Conservation (phyloP, 2,329 filamentous ascomycete genomes). For the Claviceps digitariae region DNA sequence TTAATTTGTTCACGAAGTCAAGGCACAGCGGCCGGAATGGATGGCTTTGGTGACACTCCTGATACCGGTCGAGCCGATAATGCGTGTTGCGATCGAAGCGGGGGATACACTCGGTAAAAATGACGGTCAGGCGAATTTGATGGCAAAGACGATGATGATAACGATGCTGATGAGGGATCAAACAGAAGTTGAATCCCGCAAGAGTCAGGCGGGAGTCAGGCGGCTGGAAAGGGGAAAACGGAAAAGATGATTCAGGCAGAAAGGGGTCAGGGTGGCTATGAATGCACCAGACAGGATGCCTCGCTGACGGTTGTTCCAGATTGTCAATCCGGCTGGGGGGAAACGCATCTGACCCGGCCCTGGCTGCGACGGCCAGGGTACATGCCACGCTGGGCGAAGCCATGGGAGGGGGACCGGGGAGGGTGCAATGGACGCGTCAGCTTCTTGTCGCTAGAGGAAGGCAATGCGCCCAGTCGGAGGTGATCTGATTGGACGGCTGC, state of each 20-base stretch:
- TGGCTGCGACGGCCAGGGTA: neutral
- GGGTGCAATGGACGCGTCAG: slow-evolving; percentile 17
- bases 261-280: slow-evolving; percentile 20
- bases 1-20: neutral
- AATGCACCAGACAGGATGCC: slow-evolving; percentile 17
- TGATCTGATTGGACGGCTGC: neutral
- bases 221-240: slow-evolving; percentile 5
- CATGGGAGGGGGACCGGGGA: slow-evolving; percentile 3
- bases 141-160: neutral
- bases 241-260: slow-evolving; percentile 12
- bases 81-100: neutral
- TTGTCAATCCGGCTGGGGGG: neutral
- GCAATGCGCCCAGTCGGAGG: neutral
- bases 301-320: slow-evolving; percentile 7
- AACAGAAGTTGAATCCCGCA: neutral
- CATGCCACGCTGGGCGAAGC: neutral
- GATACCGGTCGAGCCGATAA: neutral
- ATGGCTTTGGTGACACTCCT: slow-evolving; percentile 2
- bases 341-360: neutral
- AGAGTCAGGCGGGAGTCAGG: no score
- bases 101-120: neutral
- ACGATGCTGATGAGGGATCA: neutral
- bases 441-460: slow-evolving; percentile 7
- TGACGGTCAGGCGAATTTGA: neutral
- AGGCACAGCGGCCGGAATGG: slow-evolving; percentile 2